Base-by-base conservation (phyloP, 495 filamentous ascomycete genomes). In the Talaromyces proteolyticus region DNA sequence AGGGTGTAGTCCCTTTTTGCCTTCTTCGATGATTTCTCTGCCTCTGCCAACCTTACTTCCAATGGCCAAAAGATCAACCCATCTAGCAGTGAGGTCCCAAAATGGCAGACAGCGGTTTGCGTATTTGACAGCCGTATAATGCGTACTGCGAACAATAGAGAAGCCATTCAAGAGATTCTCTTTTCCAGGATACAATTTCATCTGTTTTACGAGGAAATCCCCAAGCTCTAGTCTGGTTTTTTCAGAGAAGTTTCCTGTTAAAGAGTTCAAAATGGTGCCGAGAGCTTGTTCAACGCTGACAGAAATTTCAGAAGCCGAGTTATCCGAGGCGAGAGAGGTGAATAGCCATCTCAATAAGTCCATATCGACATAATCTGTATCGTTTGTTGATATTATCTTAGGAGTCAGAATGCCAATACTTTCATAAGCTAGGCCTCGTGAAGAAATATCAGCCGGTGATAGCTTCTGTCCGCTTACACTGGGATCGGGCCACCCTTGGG, bases 241-340 rank as follows among this genome's bases (percentile, higher is more conserved):
- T 47, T 64, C 58, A 41, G 76, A 64, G 24, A 76, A 54, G 2
- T 72, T 68, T 24, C 70, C 59, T 21, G 76, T 57, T 44, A 84
- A 80, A 8, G 77, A 78, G 42, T 76, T 75, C 18, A 91, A 62
- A 39, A 96, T 77, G 47, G 83, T 90, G 38, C 88, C 88, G 2
- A 98, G 69, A 4, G 91, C 86, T 47, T 91, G 88, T 56, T 96
- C 91, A 39, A 96, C 87, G 63, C 88, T 93, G 48, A 95, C 82
- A 20, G 85, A 85, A 16, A 92, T 80, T 8, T 82, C 80, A 12
- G 83, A 79, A 0, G 84, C 78, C 5, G 81, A 89, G 2, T 82
- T 78, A 58, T 97, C 91, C 53, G 88, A 84, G 47, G 80, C 80
- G n/a, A 97, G 71, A 4, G 88, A 87, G 22, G 73, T 76, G 61